Evolutionary conservation across 1,284 basidiomycete species (phyloP), one percentile per base, ranked within the genome.

Genomic region (Puccinia horiana): DNA sequence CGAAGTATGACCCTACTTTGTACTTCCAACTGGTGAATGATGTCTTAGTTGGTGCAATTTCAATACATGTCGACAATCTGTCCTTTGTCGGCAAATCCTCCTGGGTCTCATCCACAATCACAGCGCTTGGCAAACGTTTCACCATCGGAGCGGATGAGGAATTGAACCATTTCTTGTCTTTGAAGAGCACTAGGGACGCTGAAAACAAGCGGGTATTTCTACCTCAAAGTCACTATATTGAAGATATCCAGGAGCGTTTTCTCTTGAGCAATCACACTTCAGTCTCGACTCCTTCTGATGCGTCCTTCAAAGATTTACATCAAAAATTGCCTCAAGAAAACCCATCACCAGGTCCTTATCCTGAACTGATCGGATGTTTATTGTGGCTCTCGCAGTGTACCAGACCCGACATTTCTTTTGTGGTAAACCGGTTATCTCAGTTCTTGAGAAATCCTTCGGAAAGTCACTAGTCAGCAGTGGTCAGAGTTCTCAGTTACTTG

Each of bases 11-110:
- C 32, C 67, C 35, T 16, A 6, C 20, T 42, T 23, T 70, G 18
- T 42, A 70, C 23, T 42, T 70, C 40, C 5, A 49, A 32, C 67
- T n/a, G 29, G 18, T 40, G 16, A 70, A 29, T 70, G 3, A n/a
- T n/a, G n/a, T n/a, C n/a, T n/a, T n/a, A n/a, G 35, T 70, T 12
- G 67, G 67, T 42, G 11, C 67, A 6, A 5, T 70, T 5, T 40
- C 37, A 11, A 14, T 42, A 5, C 67, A 70, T 49, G 67, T 70
- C 42, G 67, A 70, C 23, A 4, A 70, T 70, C 67, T 70, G 12
- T 2, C 11, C 12, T 6, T 70, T 3, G 67, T 70, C 42, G 67
- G 67, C 3, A 26, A 72, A 49, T 20, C 37, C 37, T 2, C 3
- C 42, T 44, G 3, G 18, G 11, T 44, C 20, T 20, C 18, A 23